Evolutionary conservation across 2,329 filamentous ascomycete species (phyloP), one percentile per base, ranked within the genome.

Genomic region (Aspergillus ruber): DNA sequence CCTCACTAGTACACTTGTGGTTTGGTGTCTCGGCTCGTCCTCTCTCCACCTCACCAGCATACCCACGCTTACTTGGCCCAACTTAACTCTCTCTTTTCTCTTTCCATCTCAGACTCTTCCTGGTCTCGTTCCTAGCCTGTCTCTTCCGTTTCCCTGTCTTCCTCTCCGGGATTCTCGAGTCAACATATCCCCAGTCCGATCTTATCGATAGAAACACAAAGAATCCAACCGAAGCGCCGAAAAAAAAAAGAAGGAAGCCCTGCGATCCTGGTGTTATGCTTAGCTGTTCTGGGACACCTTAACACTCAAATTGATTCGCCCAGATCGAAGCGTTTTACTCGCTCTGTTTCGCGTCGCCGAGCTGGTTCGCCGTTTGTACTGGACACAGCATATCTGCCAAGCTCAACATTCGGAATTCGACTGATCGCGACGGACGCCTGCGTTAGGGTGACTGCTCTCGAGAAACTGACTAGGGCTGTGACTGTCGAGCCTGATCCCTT

Each of bases 371-470:
- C 38, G 27, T 41, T 42, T 39, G 21, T 43, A 13, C 20, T 33
- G 48, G 48, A 49, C 47, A 54, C 51, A 56, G 51, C 57, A 57
- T 58, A 55, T 46, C 52, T 56, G 56, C 57, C 57, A 60, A 59
- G 56, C 45, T 48, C 49, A 41, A 42, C 47, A 46, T 48, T 27
- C 21, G 20, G 6, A 17, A 12, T 48, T 47, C 54, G 40, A 53
- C 53, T 56, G 55, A 58, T 53, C 47, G 55, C 50, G 49, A 54
- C 56, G 57, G 57, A 54, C 57, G 53, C 56, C 56, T 59, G 57
- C 56, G 55, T 60, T 55, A 53, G 50, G 54, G 47, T 48, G 54
- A 49, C 21, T 5, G 47, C 17, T 20, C 36, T 39, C 17, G 36
- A 39, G 42, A 52, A 44, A 40, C 52, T 50, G 55, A 58, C 55